Percentiles rank a stretch among this genome's conserved stretches.
phyloP scores from a whole-genome alignment of 768 basidiomycete genomes.

The Lenzites betulinus region DNA sequence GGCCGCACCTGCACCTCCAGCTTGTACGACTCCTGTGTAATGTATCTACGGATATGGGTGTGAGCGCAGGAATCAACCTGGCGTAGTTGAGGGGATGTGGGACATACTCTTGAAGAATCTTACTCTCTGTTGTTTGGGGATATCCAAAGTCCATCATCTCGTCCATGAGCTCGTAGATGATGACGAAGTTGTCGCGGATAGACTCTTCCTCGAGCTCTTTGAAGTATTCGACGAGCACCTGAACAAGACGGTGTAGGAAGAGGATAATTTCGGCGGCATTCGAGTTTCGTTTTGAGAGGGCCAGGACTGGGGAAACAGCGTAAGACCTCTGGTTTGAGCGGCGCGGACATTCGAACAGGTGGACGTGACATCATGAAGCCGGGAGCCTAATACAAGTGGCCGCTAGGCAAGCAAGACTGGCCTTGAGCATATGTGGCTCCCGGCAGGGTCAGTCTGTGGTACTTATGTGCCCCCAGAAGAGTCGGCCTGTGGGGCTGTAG shows the following conservation, averaged over 20 bases:
- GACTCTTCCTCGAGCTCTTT: slow-evolving; percentile 99
- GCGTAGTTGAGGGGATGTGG: slow-evolving; percentile 13
- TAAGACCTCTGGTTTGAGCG: neutral
- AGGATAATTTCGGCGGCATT: slow-evolving; percentile 97
- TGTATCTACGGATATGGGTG: slow-evolving; percentile 59
- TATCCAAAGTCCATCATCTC: slow-evolving; percentile 99
- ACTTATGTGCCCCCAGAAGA: no score
- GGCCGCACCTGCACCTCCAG: slow-evolving; percentile 91
- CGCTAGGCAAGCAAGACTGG: no score
- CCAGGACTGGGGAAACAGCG: slow-evolving; percentile 64
- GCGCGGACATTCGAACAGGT: no score
- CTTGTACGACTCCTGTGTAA: slow-evolving; percentile 98
- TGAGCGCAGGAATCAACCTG: neutral
- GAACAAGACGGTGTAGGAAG: slow-evolving; percentile 90
- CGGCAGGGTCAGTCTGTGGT: no score
- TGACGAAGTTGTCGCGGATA: slow-evolving; percentile 98
- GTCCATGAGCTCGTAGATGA: slow-evolving; percentile 97
- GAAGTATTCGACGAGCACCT: slow-evolving; percentile 97
- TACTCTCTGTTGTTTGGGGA: slow-evolving; percentile 98
- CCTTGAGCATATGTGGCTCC: no score
- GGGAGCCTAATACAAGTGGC: no score
- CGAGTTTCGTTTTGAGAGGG: slow-evolving; percentile 91
- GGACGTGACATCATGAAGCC: no score
- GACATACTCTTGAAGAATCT: slow-evolving; percentile 92
- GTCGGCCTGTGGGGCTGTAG: no score